A percentile compares a stretch with the other conserved stretches of the same genome.
These are phyloP conservation scores for Lactarius quietus DNA, from an alignment of 768 basidiomycete genomes.

Conservation along the genomic window DNA sequence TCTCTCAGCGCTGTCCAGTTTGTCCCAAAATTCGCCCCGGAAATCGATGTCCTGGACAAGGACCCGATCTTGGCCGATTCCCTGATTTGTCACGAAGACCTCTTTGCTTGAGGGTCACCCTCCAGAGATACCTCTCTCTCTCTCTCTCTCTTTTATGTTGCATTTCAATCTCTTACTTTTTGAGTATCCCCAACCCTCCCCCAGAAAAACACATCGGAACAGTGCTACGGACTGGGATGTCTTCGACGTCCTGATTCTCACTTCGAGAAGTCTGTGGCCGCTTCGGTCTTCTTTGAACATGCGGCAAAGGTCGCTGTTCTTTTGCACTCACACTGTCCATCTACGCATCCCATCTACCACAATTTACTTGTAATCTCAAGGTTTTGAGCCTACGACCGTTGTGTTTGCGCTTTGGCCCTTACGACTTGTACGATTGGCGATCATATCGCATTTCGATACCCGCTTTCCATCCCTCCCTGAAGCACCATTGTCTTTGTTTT, in stretches of 20 bases:
- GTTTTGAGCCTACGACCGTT: slow-evolving; percentile 20
- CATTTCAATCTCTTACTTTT: slow-evolving; percentile 11
- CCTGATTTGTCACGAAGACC: slow-evolving; percentile 24
- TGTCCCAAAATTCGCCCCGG: slow-evolving; percentile 7
- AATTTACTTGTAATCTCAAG: slow-evolving; percentile 16
- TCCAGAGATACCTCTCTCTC: slow-evolving; percentile 17
- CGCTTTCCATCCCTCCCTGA: slow-evolving; percentile 11
- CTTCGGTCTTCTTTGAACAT: slow-evolving; percentile 9
- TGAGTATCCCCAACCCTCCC: slow-evolving; percentile 6
- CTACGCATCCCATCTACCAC: slow-evolving; percentile 17
- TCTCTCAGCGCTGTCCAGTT: slow-evolving; percentile 10
- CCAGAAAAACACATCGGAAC: slow-evolving; percentile 1
- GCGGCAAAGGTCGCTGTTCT: slow-evolving; percentile 14
- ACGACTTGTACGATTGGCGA: slow-evolving; percentile 12
- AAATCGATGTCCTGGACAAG: not conserved
- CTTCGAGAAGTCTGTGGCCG: slow-evolving; percentile 13
- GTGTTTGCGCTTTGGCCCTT: slow-evolving; percentile 13
- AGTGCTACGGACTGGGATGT: not conserved
- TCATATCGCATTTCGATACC: slow-evolving; percentile 17
- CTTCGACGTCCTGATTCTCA: slow-evolving; percentile 3
- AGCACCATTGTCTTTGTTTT: slow-evolving; percentile 18
- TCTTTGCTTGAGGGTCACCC: slow-evolving; percentile 22
- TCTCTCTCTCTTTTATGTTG: not conserved
- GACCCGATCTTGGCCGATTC: slow-evolving; percentile 8
- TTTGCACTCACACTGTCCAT: not conserved